Conservation (phyloP, 768 basidiomycete species). For the Russula griseocarnosa region DNA sequence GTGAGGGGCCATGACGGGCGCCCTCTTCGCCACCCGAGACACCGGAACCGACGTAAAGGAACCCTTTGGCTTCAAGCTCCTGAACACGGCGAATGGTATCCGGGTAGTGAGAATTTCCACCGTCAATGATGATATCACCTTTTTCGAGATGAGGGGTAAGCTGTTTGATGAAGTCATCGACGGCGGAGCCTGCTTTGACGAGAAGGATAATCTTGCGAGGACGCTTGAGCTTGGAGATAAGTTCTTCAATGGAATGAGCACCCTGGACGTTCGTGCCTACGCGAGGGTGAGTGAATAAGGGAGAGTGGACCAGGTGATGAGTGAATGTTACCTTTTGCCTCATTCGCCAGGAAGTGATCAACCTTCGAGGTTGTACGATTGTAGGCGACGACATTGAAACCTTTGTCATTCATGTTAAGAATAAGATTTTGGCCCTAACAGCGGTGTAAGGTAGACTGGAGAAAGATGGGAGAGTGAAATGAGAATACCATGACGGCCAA, state of each 20-base stretch:
- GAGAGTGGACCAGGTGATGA: constrained; percentile 29
- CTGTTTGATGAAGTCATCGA: constrained; percentile 91
- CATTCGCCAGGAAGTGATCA: constrained; percentile 90
- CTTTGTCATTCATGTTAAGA: constrained; percentile 99
- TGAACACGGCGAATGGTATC: constrained; percentile 93
- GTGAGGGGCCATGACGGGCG: constrained; percentile 92
- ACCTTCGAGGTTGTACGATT: constrained; percentile 98
- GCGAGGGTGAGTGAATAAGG: constrained; percentile 22
- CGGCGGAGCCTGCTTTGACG: constrained; percentile 95
- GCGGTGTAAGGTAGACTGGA: constrained; percentile 18
- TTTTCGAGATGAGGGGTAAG: constrained; percentile 85
- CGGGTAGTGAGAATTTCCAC: constrained; percentile 98
- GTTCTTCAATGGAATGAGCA: constrained; percentile 90
- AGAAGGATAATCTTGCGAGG: constrained; percentile 98
- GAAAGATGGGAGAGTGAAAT: constrained; percentile 26
- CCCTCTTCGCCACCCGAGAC: constrained; percentile 99
- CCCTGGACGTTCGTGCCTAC: constrained; percentile 93
- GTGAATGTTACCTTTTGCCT: constrained; percentile 84
- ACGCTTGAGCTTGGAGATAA: constrained; percentile 85
- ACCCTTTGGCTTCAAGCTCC: constrained; percentile 90
- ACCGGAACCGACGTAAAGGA: constrained; percentile 97
- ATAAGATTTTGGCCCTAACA: constrained; percentile 91
- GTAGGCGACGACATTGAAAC: constrained; percentile 94
- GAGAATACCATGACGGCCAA: constrained; percentile 88
- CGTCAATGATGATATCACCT: constrained; percentile 99